Percentiles rank a stretch among this genome's conserved stretches.
Conservation (phyloP, 2,329 filamentous ascomycete genomes). For the Talaromyces sp. region DNA sequence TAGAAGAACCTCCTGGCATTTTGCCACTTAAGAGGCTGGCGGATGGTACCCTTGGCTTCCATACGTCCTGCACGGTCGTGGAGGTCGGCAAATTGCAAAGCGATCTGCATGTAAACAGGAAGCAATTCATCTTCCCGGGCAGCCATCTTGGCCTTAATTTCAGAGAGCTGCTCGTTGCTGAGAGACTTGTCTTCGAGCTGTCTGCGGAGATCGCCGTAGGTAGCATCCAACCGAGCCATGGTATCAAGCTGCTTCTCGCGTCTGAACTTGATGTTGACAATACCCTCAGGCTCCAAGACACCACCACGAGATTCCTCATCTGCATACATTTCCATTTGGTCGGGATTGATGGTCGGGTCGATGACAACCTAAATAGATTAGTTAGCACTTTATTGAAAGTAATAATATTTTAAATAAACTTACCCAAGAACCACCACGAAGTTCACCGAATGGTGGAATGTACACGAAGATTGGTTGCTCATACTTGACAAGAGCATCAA, state of each 20-base stretch:
- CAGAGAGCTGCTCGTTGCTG: conserved; percentile 65
- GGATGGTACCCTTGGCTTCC: conserved; percentile 95
- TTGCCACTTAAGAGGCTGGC: conserved; percentile 74
- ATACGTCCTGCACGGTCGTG: conserved; percentile 96
- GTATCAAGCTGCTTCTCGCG: conserved; percentile 96
- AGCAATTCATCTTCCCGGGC: conserved; percentile 81
- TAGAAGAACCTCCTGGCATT: conserved; percentile 97
- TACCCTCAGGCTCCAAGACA: conserved; percentile 96
- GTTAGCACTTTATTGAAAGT: conserved; percentile 14
- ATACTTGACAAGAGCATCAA: conserved; percentile 95
- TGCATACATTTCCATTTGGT: conserved; percentile 99
- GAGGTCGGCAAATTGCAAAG: conserved; percentile 93
- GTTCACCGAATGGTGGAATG: conserved; percentile 92
- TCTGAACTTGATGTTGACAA: conserved; percentile 97
- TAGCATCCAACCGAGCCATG: conserved; percentile 86
- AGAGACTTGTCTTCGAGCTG: conserved; percentile 63
- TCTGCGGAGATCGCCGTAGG: conserved; percentile 78
- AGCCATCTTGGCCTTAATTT: conserved; percentile 77
- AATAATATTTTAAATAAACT: conserved; percentile 23
- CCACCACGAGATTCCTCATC: conserved; percentile 91
- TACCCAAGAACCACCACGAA: conserved; percentile 95
- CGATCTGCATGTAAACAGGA: conserved; percentile 90
- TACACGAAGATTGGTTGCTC: conserved; percentile 99
- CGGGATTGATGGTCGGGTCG: conserved; percentile 94
- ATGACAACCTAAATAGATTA: conserved; percentile 67